Base-by-base conservation (phyloP, 2,329 filamentous ascomycete genomes). In the Colletotrichum kahawae region DNA sequence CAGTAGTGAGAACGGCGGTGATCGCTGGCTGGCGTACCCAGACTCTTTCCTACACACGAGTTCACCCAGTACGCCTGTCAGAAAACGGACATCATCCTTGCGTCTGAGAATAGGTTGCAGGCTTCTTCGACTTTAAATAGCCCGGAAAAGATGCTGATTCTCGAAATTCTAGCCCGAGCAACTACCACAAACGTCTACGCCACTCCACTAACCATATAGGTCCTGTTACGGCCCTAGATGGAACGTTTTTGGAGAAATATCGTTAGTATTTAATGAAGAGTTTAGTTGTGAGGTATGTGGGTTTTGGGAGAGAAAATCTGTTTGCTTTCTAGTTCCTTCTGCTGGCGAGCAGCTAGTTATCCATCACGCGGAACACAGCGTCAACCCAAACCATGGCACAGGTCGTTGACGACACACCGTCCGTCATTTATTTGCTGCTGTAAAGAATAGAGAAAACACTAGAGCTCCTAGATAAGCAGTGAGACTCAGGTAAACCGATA, bases 321-420 rank as follows among this genome's bases (percentile, higher is more conserved):
- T 21, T 21, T 21, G 21, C 21, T 21, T 21, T 21, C 21, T 21
- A 21, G 21, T 21, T 21, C 21, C 21, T 21, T 21, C 21, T 21
- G 21, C 21, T 21, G 21, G 21, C 21, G 21, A 43, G 16, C 36
- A 5, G 4, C 16, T 2, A 18, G 36, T 10, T n/a, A 16, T 18
- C 4, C 1, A n/a, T n/a, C 1, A n/a, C 8, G 4, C 4, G 2
- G 8, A 43, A n/a, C 38, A 43, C 38, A 43, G 38, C 38, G 16
- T 43, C 7, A 18, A 38, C 4, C 4, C 36, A 38, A 38, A 7
- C 2, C 0, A 7, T 36, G 14, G 34, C 34, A 36, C 1, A 16
- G 6, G 14, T 3, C 6, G 1, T 36, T 7, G 0, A 7, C 14
- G 7, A 7, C 6, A 7, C 1, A 1, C 2, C 36, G 36, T 43